A percentile compares a stretch with the other conserved stretches of the same genome.
phyloP scores from a whole-genome alignment of 2,329 filamentous ascomycete genomes.

The Aspergillus piperis region DNA sequence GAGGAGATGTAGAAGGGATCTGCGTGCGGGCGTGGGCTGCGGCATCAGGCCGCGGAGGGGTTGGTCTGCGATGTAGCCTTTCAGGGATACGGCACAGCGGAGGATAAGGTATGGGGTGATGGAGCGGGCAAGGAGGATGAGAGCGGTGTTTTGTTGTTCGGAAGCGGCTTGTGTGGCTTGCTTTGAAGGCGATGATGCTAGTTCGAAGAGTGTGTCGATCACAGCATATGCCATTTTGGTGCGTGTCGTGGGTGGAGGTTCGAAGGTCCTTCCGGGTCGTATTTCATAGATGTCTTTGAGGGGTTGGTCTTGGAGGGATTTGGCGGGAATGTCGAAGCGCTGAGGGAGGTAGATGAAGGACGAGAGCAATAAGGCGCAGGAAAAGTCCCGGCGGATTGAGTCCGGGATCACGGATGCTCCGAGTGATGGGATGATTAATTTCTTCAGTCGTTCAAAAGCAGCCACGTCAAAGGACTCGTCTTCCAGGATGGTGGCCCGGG shows the following conservation, averaged over 20 bases:
- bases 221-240: constrained; percentile 76
- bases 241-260: constrained; percentile 65
- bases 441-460: constrained; percentile 67
- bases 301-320: constrained; percentile 49
- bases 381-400: constrained; percentile 67
- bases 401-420: constrained; percentile 68
- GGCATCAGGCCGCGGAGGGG: constrained; percentile 87
- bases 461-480: constrained; percentile 82
- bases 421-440: constrained; percentile 71
- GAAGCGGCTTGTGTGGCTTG: constrained; percentile 27
- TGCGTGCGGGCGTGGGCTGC: constrained; percentile 76
- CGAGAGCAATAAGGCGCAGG: constrained; percentile 74
- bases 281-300: constrained; percentile 64
- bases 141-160: constrained; percentile 38
- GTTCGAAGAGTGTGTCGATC: constrained; percentile 73
- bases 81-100: constrained; percentile 76
- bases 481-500: constrained; percentile 52
- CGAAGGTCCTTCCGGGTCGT: constrained; percentile 71
- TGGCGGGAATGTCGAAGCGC: constrained; percentile 58
- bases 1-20: constrained; percentile 74
- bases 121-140: constrained; percentile 68
- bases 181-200: constrained; percentile 55
- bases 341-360: constrained; percentile 78
- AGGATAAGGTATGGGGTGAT: constrained; percentile 80
- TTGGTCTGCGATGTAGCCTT: constrained; percentile 86